Evolutionary conservation across 805 yeast genomes (phyloP), one percentile per base, ranked within the genome.

Genomic region (Candida berthetii): DNA sequence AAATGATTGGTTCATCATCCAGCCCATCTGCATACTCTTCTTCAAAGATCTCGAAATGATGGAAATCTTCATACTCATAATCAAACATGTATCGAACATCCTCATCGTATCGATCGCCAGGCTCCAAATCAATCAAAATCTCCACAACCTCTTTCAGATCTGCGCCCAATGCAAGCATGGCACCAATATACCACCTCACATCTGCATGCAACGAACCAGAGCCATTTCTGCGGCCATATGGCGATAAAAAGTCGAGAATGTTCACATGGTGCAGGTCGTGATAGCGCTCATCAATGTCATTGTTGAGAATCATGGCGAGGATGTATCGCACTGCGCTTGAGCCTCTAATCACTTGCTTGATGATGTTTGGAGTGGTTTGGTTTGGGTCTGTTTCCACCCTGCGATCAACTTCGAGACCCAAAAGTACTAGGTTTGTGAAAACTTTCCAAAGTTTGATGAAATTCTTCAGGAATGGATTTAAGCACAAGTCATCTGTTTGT

Each of bases 31-130:
- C 57, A 41, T 43, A 52, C 38, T 48, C 43, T 37, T 52, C 44
- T 40, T 52, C 49, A 1, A 54, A 45, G 25, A 50, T 50, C 13
- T 60, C 60, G 36, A 20, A 17, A 10, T 62, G 66, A 31, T 64
- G 64, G 44, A 62, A 65, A 43, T 66, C 66, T 20, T 71, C 75
- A 40, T 61, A 71, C 48, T 78, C 84, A 48, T 68, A 71, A 36
- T 78, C 82, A 52, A 77, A 78, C 52, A 80, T 76, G 49, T 80
- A 80, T 42, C 71, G 62, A 22, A 73, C 72, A 59, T 82, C 89
- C 48, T 81, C 88, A 56, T 82, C 90, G 47, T 76, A 79, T 41
- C 76, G 65, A 55, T 82, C 90, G 41, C 78, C 78, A 13, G 69
- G 65, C 33, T 77, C 83, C 41, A 80, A 55, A 50, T 76, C 79